phyloP scores from a whole-genome alignment of 148 eudicot species.

The Rhododendron kiyosumense region DNA sequence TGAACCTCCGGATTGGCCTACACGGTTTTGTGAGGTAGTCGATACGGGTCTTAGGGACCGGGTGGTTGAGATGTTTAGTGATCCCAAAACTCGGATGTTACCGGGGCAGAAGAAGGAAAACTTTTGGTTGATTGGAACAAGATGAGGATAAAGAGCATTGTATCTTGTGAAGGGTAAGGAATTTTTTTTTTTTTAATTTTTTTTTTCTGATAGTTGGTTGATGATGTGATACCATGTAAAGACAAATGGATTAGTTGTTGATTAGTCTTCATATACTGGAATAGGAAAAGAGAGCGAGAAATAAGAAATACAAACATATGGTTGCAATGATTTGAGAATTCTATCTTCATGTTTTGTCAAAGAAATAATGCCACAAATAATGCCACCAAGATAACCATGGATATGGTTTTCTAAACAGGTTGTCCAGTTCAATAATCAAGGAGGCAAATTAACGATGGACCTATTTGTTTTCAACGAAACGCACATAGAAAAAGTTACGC shows the following conservation, averaged over 20 bases:
- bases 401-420: neutral
- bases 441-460: neutral
- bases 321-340: neutral
- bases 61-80: constrained; percentile 20
- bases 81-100: constrained; percentile 13
- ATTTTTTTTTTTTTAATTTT: neutral
- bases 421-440: neutral
- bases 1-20: constrained; percentile 46
- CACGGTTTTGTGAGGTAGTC: constrained; percentile 40
- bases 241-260: neutral
- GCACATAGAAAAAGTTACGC: no score
- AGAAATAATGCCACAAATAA: neutral
- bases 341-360: neutral
- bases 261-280: neutral
- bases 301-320: neutral
- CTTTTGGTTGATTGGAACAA: neutral
- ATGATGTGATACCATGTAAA: neutral
- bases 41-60: constrained; percentile 35
- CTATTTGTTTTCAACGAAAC: no score
- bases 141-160: neutral
- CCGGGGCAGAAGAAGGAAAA: constrained; percentile 30
- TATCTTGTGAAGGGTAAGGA: neutral
- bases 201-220: neutral
- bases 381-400: neutral
- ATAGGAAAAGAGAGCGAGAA: neutral